Conservation (phyloP, 75 land plant genomes). For the Pinus tabuliformis region DNA sequence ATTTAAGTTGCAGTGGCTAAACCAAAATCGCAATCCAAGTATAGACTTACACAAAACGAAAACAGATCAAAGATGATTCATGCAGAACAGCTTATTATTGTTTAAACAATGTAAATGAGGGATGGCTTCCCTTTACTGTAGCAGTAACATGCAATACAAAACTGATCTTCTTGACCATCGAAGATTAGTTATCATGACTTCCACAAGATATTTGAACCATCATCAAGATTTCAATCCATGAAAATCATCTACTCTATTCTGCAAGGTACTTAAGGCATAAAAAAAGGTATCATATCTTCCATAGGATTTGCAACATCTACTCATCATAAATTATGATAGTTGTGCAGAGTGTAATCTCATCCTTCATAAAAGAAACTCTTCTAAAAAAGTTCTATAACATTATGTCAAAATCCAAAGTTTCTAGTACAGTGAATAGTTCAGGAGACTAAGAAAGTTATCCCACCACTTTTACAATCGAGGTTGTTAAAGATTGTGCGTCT, state of each 20-base stretch:
- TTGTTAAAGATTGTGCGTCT: too few species aligned
- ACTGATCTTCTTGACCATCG: background rate
- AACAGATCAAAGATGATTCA: background rate
- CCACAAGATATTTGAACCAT: background rate
- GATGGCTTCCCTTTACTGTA: background rate
- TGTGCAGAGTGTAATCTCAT: background rate
- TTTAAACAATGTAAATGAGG: background rate
- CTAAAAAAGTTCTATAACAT: too few species aligned
- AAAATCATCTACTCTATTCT: background rate
- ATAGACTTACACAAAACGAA: background rate
- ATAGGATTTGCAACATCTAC: background rate
- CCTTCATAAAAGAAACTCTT: background rate
- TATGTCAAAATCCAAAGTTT: too few species aligned
- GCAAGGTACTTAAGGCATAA: background rate
- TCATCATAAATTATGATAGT: background rate
- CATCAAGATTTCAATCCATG: background rate
- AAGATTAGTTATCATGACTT: background rate
- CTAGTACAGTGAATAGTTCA: too few species aligned
- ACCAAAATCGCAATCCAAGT: background rate
- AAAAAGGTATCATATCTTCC: background rate
- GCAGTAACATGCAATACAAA: background rate
- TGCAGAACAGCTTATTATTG: background rate
- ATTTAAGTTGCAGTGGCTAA: background rate
- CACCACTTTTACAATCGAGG: too few species aligned
- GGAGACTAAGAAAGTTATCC: too few species aligned